Conservation (phyloP, 768 basidiomycete genomes). For the Boletus huronensis region DNA sequence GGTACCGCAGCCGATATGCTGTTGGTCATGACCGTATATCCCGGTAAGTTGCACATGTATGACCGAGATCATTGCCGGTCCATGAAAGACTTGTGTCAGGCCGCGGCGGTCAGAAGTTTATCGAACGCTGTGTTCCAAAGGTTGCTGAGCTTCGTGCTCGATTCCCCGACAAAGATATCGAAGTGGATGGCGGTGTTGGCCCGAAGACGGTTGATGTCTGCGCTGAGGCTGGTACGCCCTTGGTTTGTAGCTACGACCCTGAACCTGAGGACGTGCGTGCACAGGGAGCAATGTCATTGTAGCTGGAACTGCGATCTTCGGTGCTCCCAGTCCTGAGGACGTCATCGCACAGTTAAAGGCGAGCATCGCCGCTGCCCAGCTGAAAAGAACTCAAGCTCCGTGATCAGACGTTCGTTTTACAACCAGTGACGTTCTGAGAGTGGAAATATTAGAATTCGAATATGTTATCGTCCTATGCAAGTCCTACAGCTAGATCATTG, state of each 20-base stretch:
- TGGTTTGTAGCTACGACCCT: background rate
- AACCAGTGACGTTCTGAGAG: background rate
- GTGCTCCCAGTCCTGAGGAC: conserved; percentile 67
- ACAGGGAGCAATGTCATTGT: conserved; percentile 97
- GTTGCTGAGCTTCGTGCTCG: conserved; percentile 84
- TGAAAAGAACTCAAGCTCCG: conserved; percentile 30
- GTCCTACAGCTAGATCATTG: conserved; percentile 14
- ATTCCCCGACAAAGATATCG: conserved; percentile 93
- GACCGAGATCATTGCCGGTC: background rate
- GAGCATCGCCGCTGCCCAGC: conserved; percentile 66
- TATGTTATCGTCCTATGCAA: conserved; percentile 26
- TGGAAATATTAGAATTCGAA: conserved; percentile 24
- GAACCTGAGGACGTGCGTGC: background rate
- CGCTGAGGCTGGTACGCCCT: conserved; percentile 73
- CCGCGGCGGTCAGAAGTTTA: conserved; percentile 93
- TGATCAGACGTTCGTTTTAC: conserved; percentile 1
- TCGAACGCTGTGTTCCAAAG: conserved; percentile 90
- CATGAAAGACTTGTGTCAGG: conserved; percentile 41
- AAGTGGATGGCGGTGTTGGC: conserved; percentile 98
- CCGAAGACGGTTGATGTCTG: conserved; percentile 84
- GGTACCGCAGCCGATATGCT: conserved; percentile 89
- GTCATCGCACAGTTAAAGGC: conserved; percentile 74
- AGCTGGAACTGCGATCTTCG: conserved; percentile 94
- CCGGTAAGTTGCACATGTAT: conserved; percentile 47
- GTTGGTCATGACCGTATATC: conserved; percentile 97